These are phyloP conservation scores for Arthrobotrys iridis DNA, from an alignment of 2,329 filamentous ascomycete genomes.

Conservation along the genomic window DNA sequence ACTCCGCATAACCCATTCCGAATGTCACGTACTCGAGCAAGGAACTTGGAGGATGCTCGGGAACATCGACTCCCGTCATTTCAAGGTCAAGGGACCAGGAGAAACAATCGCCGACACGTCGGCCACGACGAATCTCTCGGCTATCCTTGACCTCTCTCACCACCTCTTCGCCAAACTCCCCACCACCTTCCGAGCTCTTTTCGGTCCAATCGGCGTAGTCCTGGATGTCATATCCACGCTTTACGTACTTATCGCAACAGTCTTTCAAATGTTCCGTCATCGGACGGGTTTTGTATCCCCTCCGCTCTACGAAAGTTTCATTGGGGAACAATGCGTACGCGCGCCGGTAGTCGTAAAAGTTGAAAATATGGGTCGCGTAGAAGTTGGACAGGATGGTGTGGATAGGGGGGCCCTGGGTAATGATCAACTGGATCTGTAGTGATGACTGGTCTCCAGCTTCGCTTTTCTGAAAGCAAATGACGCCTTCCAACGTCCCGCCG, in stretches of 20 bases:
- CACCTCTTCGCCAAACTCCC: background rate
- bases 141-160: background rate
- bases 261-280: background rate
- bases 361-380: constrained; percentile 23
- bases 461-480: background rate
- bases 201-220: background rate
- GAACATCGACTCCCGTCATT: constrained; percentile 7
- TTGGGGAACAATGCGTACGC: constrained; percentile 27
- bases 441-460: background rate
- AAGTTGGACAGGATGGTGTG: constrained; percentile 14
- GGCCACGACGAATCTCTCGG: background rate
- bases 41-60: background rate
- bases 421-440: constrained; percentile 18
- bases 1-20: background rate
- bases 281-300: background rate
- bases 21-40: constrained; percentile 22
- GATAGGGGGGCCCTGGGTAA: constrained; percentile 4
- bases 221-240: background rate
- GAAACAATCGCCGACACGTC: constrained; percentile 20
- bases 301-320: background rate
- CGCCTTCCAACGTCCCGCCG: constrained; percentile 8
- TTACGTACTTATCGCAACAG: constrained; percentile 1
- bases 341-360: constrained; percentile 22
- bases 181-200: background rate
- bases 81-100: constrained; percentile 15